Conservation (phyloP, 2,329 filamentous ascomycete genomes). For the Davidsoniella eucalypti region DNA sequence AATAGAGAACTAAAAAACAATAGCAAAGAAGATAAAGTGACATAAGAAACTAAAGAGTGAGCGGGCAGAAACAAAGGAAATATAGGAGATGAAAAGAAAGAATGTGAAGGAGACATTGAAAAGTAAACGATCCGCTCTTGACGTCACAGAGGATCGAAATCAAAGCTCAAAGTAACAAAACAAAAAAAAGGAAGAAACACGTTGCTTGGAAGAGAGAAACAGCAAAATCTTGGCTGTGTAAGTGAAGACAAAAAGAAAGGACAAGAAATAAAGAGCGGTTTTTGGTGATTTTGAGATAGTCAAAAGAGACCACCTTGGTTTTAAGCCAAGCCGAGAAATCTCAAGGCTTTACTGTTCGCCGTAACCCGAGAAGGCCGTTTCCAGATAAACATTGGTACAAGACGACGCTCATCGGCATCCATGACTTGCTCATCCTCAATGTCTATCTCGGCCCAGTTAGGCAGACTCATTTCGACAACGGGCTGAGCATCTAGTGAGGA, state of each 20-base stretch:
- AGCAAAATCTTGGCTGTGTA: neutral
- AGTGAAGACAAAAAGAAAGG: neutral
- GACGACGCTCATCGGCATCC: constrained; percentile 31
- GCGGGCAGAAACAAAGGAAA: constrained; percentile 6
- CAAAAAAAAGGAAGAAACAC: neutral
- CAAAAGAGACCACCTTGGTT: too few species aligned
- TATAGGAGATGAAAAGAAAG: neutral
- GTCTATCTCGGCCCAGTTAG: constrained; percentile 9
- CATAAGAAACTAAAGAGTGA: constrained; percentile 9
- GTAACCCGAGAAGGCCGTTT: constrained; percentile 22
- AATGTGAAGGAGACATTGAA: neutral
- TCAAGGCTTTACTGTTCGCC: constrained; percentile 35
- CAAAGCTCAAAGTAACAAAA: constrained; percentile 4
- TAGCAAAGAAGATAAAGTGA: constrained; percentile 1
- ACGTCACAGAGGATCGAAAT: constrained; percentile 4
- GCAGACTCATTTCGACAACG: constrained; percentile 8
- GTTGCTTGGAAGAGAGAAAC: neutral
- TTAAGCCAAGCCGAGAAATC: constrained; percentile 33
- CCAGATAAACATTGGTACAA: constrained; percentile 34
- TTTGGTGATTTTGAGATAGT: too few species aligned
- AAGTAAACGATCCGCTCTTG: neutral
- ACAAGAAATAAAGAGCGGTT: neutral
- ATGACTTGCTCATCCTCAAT: constrained; percentile 14
- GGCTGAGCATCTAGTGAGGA: neutral
- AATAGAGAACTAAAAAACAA: neutral